A percentile compares a stretch with the other conserved stretches of the same genome.
These are phyloP conservation scores for Pichia sp. DNA, from an alignment of 1,139 yeast genomes.

Conservation along the genomic window DNA sequence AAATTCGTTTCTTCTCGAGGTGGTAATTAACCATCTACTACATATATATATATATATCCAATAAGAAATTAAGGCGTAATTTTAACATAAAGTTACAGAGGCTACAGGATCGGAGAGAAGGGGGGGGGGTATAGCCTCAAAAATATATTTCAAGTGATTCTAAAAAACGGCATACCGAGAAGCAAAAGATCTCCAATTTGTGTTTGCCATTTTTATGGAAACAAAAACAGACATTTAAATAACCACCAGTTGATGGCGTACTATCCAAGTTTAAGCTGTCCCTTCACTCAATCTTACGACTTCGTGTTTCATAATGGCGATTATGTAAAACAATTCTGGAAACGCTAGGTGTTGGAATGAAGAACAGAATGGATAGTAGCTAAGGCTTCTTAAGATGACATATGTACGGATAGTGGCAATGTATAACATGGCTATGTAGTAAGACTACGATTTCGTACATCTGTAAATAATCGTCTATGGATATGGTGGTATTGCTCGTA, in stretches of 20 bases:
- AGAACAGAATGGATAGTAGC: background rate
- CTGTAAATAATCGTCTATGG: background rate
- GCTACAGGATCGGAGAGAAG: background rate
- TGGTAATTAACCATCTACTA: background rate
- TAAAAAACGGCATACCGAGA: background rate
- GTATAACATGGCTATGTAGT: background rate
- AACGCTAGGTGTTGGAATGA: background rate
- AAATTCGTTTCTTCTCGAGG: background rate
- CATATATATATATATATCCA: background rate
- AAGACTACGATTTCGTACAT: background rate
- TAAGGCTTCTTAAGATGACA: background rate
- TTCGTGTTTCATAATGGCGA: background rate
- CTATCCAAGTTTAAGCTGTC: background rate
- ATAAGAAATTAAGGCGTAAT: background rate
- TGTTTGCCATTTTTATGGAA: background rate
- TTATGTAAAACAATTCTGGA: background rate
- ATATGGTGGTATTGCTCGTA: background rate
- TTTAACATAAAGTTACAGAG: background rate
- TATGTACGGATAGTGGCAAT: background rate
- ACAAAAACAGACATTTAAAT: background rate
- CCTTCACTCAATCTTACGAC: background rate
- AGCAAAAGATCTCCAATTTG: background rate
- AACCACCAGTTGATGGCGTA: background rate
- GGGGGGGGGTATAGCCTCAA: background rate
- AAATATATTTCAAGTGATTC: background rate